Percentiles rank a stretch among this genome's conserved stretches.
These are phyloP conservation scores for Wallacemonas rigidus DNA, from an alignment of 208 protist genomes.

Conservation along the genomic window DNA sequence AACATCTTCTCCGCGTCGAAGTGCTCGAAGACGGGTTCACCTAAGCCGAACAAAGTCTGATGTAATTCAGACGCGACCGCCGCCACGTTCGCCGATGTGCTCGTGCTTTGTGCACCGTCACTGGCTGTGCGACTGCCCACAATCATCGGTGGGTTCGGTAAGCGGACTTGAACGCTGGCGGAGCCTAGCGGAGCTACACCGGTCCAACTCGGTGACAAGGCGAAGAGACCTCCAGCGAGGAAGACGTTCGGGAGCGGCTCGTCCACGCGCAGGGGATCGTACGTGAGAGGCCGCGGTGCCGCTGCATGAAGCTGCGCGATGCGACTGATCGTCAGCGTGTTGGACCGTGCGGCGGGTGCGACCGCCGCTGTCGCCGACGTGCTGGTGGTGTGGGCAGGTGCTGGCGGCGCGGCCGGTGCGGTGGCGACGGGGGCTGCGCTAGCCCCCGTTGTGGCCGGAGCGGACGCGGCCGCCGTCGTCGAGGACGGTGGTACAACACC, in stretches of 20 bases:
- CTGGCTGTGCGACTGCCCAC: background rate
- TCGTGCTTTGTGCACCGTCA: background rate
- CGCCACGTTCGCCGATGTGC: background rate
- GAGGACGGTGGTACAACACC: background rate
- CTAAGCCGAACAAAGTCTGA: slow-evolving; percentile 27
- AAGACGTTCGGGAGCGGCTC: slow-evolving; percentile 43
- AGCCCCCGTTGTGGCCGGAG: background rate
- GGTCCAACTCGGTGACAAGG: slow-evolving; percentile 30
- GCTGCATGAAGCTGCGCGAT: background rate
- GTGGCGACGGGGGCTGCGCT: background rate
- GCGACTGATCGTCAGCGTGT: slow-evolving; percentile 9
- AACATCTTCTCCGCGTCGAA: slow-evolving; percentile 39
- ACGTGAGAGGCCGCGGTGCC: slow-evolving; percentile 16
- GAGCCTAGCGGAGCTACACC: slow-evolving; percentile 31
- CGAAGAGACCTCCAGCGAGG: slow-evolving; percentile 48
- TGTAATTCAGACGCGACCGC: background rate
- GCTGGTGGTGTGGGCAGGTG: background rate
- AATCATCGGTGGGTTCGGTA: background rate
- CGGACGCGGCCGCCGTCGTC: background rate
- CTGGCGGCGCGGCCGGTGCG: background rate
- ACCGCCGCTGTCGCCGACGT: background rate
- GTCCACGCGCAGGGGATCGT: slow-evolving; percentile 48
- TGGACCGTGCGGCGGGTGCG: background rate
- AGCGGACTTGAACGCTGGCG: slow-evolving; percentile 22
- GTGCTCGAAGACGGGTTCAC: slow-evolving; percentile 31